phyloP scores from a whole-genome alignment of 257 asterid species.

The Gentiana macrophylla region DNA sequence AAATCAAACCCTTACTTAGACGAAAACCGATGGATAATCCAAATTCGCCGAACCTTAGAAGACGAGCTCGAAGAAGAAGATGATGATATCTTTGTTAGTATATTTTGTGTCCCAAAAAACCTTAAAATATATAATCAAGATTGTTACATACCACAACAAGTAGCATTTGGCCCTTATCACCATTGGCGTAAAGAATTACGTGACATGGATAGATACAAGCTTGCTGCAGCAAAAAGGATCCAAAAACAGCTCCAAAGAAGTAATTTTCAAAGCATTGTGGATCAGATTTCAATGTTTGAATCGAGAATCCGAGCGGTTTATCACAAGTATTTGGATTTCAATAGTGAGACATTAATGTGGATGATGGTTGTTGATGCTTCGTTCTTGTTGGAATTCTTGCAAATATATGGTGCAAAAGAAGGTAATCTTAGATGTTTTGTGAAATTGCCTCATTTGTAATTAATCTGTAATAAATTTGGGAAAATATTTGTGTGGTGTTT shows the following conservation, averaged over 20 bases:
- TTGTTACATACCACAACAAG: conserved; percentile 41
- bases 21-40: conserved; percentile 40
- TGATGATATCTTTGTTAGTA: conserved; percentile 32
- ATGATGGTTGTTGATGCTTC: conserved; percentile 52
- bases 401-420: conserved; percentile 24
- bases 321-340: conserved; percentile 27
- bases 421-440: conserved; percentile 9
- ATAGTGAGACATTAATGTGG: conserved; percentile 47
- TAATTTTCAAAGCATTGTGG: conserved; percentile 25
- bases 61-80: conserved; percentile 45
- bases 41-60: conserved; percentile 37
- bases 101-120: conserved; percentile 41
- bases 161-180: conserved; percentile 61
- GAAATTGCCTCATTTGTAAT: no score
- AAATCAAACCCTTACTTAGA: conserved; percentile 19
- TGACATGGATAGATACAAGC: conserved; percentile 55
- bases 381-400: conserved; percentile 47
- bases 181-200: conserved; percentile 28
- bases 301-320: conserved; percentile 34
- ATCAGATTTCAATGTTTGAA: conserved; percentile 23
- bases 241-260: conserved; percentile 18
- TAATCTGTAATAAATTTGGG: no score
- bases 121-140: conserved; percentile 17
- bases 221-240: conserved; percentile 38
- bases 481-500: no score